Base-by-base conservation (phyloP, 345 rosid species). In the Pugionium cornutum region DNA sequence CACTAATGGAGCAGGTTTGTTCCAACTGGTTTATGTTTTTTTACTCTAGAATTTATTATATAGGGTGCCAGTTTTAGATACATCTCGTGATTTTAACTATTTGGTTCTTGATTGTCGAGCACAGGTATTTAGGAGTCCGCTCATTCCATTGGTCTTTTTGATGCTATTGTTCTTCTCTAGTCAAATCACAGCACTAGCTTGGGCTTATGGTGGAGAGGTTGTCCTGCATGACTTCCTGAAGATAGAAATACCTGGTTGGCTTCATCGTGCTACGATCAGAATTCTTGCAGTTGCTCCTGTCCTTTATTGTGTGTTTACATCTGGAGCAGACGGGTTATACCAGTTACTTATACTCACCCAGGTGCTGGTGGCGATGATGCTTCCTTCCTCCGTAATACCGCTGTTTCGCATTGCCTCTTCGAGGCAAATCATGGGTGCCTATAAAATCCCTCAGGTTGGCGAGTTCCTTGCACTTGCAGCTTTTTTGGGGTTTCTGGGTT, bases 371-470 rank as follows among this genome's bases (percentile, higher is more conserved):
- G 97, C 97, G 41, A 78, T 91, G 62, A 70, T 91, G 75, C 95
- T 95, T 54, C 97, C 99, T 7, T 83, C 95, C 75, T 84, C 97
- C 40, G 88, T 87, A 59, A 89, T 91, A 46, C 97, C 97, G 6
- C 89, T 95, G 66, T 89, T 91, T 64, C 89, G 97, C 46, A 75
- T 95, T 59, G 91, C 92, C 60, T 84, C 96, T 10, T 95, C 99
- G 10, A 84, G 86, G 67, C 70, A 83, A 70, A 78, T 89, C 61
- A 95, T 95, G 99, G 95, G 96, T 54, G 78, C 57, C 69, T 73
- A 89, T 68, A 95, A 91, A 77, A 82, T 87, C 68, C 84, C 97
- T 62, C 95, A 81, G 53, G n/a, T 79, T 62, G 68, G 85, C 69
- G 96, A 89, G 83, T 84, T 84, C 77, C 35, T 86, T 53, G 84